A percentile compares a stretch with the other conserved stretches of the same genome.
Conservation (phyloP, 139 green algal genomes). For the Picochlorum costavermella region DNA sequence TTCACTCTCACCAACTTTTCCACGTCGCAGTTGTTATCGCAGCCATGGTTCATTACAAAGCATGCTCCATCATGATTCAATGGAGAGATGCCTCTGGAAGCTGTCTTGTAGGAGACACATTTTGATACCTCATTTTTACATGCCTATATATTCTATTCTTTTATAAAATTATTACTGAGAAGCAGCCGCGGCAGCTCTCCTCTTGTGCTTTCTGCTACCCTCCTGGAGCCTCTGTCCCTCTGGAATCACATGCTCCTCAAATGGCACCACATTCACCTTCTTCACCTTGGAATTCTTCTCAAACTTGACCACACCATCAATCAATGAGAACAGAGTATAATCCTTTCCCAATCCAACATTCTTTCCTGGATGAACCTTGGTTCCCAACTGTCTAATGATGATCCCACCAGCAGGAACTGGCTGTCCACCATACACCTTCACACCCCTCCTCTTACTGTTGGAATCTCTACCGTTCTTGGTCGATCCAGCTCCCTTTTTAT, state of each 20-base stretch:
- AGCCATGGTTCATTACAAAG: slow-evolving; percentile 60
- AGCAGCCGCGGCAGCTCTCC: slow-evolving; percentile 10
- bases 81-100: slow-evolving; percentile 67
- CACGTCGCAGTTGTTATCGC: slow-evolving; percentile 67
- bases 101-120: slow-evolving; percentile 21
- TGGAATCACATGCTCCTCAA: slow-evolving; percentile 35
- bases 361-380: slow-evolving; percentile 72
- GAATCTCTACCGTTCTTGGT: slow-evolving; percentile 98
- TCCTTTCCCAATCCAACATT: slow-evolving; percentile 84
- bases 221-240: slow-evolving; percentile 35
- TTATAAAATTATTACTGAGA: slow-evolving; percentile 1
- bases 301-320: slow-evolving; percentile 85
- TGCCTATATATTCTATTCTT: not conserved
- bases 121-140: not conserved
- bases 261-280: slow-evolving; percentile 36
- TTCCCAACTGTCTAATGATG: slow-evolving; percentile 89
- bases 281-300: slow-evolving; percentile 37
- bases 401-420: slow-evolving; percentile 86
- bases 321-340: slow-evolving; percentile 85
- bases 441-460: slow-evolving; percentile 73
- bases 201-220: slow-evolving; percentile 30
- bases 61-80: slow-evolving; percentile 34
- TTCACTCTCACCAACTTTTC: slow-evolving; percentile 92
- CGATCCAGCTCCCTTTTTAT: slow-evolving; percentile 84
- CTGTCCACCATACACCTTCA: slow-evolving; percentile 96